Base-by-base conservation (phyloP, 768 basidiomycete genomes). In the Lepiota subincarnata region DNA sequence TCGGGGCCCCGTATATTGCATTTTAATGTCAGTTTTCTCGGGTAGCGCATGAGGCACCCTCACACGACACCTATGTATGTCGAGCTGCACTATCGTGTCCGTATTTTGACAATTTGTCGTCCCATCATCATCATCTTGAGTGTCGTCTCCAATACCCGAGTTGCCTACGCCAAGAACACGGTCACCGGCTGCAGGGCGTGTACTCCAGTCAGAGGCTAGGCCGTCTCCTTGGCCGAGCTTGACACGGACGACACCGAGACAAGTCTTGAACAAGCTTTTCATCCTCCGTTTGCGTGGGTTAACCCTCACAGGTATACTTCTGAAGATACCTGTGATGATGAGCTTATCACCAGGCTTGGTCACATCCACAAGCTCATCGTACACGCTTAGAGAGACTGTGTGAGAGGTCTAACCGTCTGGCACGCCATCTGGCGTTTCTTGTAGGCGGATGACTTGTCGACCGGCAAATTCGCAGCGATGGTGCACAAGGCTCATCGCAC, bases 331-430 rank as follows among this genome's bases (percentile, higher is more conserved):
- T 11, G 89, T 91, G 38, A 98, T 85, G 48, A 87, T 71, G 26
- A 99, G 75, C 10, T 96, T 79, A 67, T 98, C 97, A 63, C 97
- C 97, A 1, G 97, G 97, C 68, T 98, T 98, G 38, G 88, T 70
- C n/a, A 94, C 80, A 63, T 98, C 97, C 35, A 98, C 96, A 3
- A 99, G 82, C 66, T 99, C 97, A 64, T 99, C 96, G 64, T 99
- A 98, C n/a, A 92, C 91, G 67, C 94, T 95, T 50, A 98, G 72
- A 0, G 92, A 94, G 49, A 99, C 95, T 0, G 96, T 98, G 60
- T 98, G 95, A 0, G 97, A 97, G 0, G 97, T 98, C 67, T 98
- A 96, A 2, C 97, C 97, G 68, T 98, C 96, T 4, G 96, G 96
- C 0, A 99, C 96, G 7, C 87, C 92, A 63, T 99, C 97, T 0